A percentile compares a stretch with the other conserved stretches of the same genome.
Conservation (phyloP, 768 basidiomycete species). For the Boletus subcaerulescens region DNA sequence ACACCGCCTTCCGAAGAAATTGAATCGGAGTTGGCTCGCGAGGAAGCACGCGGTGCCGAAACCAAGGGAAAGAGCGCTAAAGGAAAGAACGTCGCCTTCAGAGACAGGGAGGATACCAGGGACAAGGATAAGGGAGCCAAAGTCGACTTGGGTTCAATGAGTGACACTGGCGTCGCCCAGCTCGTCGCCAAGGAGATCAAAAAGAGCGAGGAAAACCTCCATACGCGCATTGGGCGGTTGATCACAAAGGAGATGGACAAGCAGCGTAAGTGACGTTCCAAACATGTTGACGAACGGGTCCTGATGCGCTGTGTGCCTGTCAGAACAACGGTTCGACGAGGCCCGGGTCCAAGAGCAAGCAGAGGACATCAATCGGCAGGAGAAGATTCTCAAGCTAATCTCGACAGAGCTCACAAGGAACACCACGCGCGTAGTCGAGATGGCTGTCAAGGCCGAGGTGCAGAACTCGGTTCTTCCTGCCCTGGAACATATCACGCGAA, state of each 20-base stretch:
- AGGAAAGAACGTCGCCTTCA: constrained; percentile 62
- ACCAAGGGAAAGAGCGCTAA: constrained; percentile 47
- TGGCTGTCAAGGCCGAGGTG: constrained; percentile 83
- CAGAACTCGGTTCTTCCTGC: constrained; percentile 82
- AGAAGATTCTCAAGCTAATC: constrained; percentile 86
- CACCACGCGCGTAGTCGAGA: constrained; percentile 84
- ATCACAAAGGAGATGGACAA: constrained; percentile 88
- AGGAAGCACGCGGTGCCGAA: constrained; percentile 54
- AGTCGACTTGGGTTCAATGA: constrained; percentile 33
- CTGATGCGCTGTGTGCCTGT: constrained; percentile 2
- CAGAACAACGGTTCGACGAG: constrained; percentile 85
- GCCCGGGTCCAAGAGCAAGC: constrained; percentile 73
- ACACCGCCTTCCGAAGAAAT: constrained; percentile 76
- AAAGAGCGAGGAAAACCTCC: constrained; percentile 78
- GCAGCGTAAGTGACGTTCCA: constrained; percentile 58
- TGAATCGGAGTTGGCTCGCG: constrained; percentile 60
- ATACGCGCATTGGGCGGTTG: constrained; percentile 71
- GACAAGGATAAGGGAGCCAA: constrained; percentile 34
- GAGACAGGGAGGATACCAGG: constrained; percentile 51
- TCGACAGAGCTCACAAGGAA: constrained; percentile 85
- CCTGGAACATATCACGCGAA: constrained; percentile 77
- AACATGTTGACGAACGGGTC: not conserved
- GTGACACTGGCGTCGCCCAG: constrained; percentile 55
- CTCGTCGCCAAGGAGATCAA: constrained; percentile 73
- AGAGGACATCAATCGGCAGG: constrained; percentile 80